Percentiles rank a stretch among this genome's conserved stretches.
Conservation (phyloP, 805 yeast species). For the Dipodascus albidus region DNA sequence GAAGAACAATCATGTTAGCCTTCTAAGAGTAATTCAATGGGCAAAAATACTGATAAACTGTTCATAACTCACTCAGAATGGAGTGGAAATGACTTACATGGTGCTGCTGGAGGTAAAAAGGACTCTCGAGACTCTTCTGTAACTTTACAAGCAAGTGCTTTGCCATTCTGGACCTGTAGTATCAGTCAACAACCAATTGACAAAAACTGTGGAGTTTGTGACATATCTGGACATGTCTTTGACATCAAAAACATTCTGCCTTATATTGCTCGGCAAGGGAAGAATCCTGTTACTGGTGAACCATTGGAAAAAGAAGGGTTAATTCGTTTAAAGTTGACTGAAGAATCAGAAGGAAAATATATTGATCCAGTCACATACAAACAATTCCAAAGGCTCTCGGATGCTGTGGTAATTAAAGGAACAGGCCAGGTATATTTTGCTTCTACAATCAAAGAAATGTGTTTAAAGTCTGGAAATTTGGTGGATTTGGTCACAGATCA, state of each 20-base stretch:
- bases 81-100: conserved; percentile 18
- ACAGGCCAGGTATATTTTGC: conserved; percentile 24
- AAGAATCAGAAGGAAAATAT: conserved; percentile 16
- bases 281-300: conserved; percentile 24
- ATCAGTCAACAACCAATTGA: conserved; percentile 23
- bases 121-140: conserved; percentile 3
- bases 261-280: conserved; percentile 17
- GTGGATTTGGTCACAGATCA: conserved; percentile 23
- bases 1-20: not conserved
- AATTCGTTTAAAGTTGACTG: conserved; percentile 16
- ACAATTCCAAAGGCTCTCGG: conserved; percentile 17
- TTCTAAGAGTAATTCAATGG: conserved; percentile 18
- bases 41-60: conserved; percentile 27
- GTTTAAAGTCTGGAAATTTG: conserved; percentile 20
- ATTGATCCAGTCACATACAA: conserved; percentile 27
- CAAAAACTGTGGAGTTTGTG: conserved; percentile 18
- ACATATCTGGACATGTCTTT: conserved; percentile 22
- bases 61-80: conserved; percentile 27
- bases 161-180: conserved; percentile 25
- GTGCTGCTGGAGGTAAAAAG: conserved; percentile 20
- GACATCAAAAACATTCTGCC: conserved; percentile 22
- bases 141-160: conserved; percentile 7
- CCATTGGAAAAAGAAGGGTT: conserved; percentile 14
- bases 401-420: conserved; percentile 20
- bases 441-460: conserved; percentile 21